Evolutionary conservation across 257 asterid species (phyloP).

Genomic region (Nyctanthes arbortristis): DNA sequence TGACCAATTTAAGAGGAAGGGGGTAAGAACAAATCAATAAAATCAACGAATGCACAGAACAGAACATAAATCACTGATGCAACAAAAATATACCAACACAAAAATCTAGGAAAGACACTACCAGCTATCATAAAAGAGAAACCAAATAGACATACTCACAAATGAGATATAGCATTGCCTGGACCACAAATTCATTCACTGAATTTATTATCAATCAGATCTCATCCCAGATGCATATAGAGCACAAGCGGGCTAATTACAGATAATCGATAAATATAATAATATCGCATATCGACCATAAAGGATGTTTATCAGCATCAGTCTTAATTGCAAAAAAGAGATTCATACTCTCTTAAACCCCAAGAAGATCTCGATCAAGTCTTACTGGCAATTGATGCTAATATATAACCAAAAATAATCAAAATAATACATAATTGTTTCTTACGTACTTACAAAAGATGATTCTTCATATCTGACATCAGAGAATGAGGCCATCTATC

Average conservation of each 20-base stretch:
- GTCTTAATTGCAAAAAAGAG: too few species aligned
- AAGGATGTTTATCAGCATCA: too few species aligned
- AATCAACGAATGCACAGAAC: neutral
- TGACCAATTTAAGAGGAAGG: neutral
- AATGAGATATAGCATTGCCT: neutral
- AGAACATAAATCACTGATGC: neutral
- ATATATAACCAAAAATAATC: neutral
- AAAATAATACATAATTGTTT: neutral
- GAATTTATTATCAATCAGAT: neutral
- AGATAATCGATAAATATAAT: neutral
- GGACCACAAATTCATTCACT: neutral
- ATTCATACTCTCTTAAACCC: neutral
- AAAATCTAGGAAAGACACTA: neutral
- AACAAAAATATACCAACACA: neutral
- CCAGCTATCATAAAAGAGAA: neutral
- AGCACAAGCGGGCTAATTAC: neutral
- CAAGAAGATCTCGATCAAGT: neutral
- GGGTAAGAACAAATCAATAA: neutral
- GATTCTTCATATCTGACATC: neutral
- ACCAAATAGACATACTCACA: neutral
- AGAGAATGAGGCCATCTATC: constrained; percentile 1
- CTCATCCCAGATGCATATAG: neutral
- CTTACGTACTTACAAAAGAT: neutral
- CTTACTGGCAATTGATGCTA: neutral
- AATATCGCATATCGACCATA: too few species aligned